phyloP scores from a whole-genome alignment of 805 yeast species.

The Tetrapisispora taiwanensis region DNA sequence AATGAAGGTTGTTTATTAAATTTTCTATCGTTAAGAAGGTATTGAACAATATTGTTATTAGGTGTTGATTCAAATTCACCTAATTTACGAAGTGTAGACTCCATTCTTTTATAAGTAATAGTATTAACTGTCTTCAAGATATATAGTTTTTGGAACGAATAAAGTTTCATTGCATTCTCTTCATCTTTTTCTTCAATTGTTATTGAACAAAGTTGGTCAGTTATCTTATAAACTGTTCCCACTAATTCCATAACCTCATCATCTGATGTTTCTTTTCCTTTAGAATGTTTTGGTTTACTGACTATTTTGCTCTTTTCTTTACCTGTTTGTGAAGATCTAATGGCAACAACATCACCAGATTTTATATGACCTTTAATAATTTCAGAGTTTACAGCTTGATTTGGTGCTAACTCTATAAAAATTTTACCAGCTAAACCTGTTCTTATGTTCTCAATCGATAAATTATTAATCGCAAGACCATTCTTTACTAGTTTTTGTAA shows the following conservation, averaged over 20 bases:
- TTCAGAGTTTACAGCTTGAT: slow-evolving; percentile 27
- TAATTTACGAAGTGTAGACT: slow-evolving; percentile 59
- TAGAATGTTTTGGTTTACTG: slow-evolving; percentile 9
- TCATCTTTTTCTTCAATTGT: slow-evolving; percentile 53
- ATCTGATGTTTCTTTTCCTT: slow-evolving; percentile 14
- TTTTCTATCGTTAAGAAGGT: slow-evolving; percentile 34
- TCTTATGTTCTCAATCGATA: slow-evolving; percentile 47
- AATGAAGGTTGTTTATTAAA: slow-evolving; percentile 9
- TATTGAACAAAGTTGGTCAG: slow-evolving; percentile 39
- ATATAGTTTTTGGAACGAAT: slow-evolving; percentile 15
- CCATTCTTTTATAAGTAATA: slow-evolving; percentile 69
- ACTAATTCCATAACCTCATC: slow-evolving; percentile 31
- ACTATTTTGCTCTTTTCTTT: slow-evolving; percentile 20
- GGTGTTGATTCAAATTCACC: slow-evolving; percentile 35
- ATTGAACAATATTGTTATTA: slow-evolving; percentile 33
- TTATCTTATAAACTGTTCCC: slow-evolving; percentile 57
- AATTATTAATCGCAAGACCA: slow-evolving; percentile 69
- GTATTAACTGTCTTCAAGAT: slow-evolving; percentile 48
- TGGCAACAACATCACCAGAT: slow-evolving; percentile 70
- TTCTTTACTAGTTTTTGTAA: slow-evolving; percentile 56
- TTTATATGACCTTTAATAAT: slow-evolving; percentile 44
- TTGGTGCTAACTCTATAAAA: slow-evolving; percentile 54
- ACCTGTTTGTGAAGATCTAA: slow-evolving; percentile 28
- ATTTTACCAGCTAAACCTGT: slow-evolving; percentile 68
- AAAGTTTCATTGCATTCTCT: slow-evolving; percentile 40